A percentile compares a stretch with the other conserved stretches of the same genome.
Evolutionary conservation across 2,329 filamentous ascomycete genomes (phyloP).

Genomic region (Ophiostoma novo-ulmi): DNA sequence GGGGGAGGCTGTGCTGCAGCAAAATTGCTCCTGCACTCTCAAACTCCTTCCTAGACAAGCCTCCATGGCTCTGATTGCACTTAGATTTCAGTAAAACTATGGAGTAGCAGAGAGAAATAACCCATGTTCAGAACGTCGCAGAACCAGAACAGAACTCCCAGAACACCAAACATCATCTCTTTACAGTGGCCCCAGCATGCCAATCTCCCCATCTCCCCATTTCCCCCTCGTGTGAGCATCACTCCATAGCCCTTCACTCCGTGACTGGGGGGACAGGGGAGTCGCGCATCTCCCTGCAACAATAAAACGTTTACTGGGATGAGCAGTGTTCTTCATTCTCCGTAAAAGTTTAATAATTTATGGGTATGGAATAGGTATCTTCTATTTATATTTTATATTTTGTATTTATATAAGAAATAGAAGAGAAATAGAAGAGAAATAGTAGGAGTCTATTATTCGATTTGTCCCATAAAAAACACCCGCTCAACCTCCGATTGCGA

Average conservation of each 20-base stretch:
- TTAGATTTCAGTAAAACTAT: neutral
- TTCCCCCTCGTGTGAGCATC: neutral
- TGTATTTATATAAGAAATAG: neutral
- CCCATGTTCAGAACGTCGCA: neutral
- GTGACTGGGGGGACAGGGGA: neutral
- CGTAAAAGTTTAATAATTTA: constrained; percentile 2
- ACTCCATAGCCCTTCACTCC: neutral
- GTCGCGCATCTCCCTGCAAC: constrained; percentile 2
- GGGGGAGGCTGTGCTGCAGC: constrained; percentile 16
- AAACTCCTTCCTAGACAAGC: neutral
- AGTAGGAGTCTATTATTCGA: neutral
- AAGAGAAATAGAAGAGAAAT: too few relatives aligned
- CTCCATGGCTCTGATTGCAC: neutral
- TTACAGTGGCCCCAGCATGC: neutral
- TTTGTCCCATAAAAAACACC: neutral
- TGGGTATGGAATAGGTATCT: neutral
- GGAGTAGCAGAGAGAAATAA: neutral
- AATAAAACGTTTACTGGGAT: constrained; percentile 13
- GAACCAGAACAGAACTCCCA: neutral
- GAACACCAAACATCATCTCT: neutral
- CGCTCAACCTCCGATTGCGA: constrained; percentile 6
- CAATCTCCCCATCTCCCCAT: neutral
- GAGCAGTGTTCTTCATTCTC: constrained; percentile 3
- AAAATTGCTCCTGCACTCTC: constrained; percentile 4
- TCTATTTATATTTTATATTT: neutral